These are phyloP conservation scores for Scedosporium boydii DNA, from an alignment of 2,329 filamentous ascomycete species.

Conservation along the genomic window DNA sequence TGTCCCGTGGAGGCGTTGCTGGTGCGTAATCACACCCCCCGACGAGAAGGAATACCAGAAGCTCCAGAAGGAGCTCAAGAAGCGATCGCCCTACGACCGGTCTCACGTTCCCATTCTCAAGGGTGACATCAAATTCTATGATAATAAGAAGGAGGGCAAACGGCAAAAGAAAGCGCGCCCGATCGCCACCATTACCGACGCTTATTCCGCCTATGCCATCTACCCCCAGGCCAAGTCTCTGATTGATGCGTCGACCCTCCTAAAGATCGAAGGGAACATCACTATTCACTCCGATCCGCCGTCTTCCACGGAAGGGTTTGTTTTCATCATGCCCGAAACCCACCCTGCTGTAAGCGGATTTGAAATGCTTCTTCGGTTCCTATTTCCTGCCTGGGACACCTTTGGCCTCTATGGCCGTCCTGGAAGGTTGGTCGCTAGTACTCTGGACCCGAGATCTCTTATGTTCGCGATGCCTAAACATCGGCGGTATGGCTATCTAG, in stretches of 20 bases:
- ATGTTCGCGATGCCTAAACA: constrained; percentile 98
- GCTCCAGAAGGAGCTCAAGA: constrained; percentile 72
- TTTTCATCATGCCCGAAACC: constrained; percentile 95
- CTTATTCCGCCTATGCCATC: constrained; percentile 87
- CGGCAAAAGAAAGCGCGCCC: constrained; percentile 86
- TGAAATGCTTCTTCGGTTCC: constrained; percentile 85
- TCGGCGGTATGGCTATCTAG: constrained; percentile 80
- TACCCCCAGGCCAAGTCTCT: constrained; percentile 91
- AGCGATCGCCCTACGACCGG: constrained; percentile 74
- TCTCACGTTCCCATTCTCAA: constrained; percentile 58
- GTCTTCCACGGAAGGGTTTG: constrained; percentile 78
- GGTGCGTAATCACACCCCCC: constrained; percentile 88
- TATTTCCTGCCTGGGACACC: constrained; percentile 90
- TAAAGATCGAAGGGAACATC: constrained; percentile 89
- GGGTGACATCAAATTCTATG: constrained; percentile 92
- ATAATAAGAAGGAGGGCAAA: constrained; percentile 62
- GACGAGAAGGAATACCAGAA: constrained; percentile 88
- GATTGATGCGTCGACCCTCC: constrained; percentile 85
- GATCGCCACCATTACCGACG: constrained; percentile 84
- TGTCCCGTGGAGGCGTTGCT: constrained; percentile 91
- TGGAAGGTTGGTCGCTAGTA: constrained; percentile 75
- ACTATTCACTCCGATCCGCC: constrained; percentile 75
- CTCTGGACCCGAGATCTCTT: constrained; percentile 74
- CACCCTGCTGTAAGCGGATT: constrained; percentile 89
- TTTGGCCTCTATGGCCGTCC: constrained; percentile 89